A percentile compares a stretch with the other conserved stretches of the same genome.
Evolutionary conservation across 164 flowering plant genomes (phyloP).

Genomic region (Echeveria elegans): DNA sequence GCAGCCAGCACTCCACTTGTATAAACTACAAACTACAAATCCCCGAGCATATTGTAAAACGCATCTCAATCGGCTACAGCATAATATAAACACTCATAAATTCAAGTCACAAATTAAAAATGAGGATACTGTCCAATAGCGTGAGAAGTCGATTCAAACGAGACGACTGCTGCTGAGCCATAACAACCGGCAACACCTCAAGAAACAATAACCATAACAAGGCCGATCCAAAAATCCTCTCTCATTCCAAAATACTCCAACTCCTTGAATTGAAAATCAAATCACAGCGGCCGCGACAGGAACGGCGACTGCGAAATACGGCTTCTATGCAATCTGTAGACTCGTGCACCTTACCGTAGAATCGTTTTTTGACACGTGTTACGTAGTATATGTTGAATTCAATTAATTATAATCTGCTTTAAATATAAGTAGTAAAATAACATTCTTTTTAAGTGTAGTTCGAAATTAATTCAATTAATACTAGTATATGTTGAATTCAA

Average conservation of each 20-base stretch:
- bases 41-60: no score
- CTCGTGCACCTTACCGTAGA: no score
- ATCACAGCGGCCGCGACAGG: no score
- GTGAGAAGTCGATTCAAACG: slow-evolving; percentile 86
- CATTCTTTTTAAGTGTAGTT: no score
- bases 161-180: slow-evolving; percentile 82
- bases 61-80: not conserved
- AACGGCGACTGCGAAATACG: no score
- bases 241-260: slow-evolving; percentile 10
- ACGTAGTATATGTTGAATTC: no score
- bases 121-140: slow-evolving; percentile 80
- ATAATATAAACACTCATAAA: not conserved
- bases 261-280: not conserved
- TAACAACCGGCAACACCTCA: slow-evolving; percentile 13
- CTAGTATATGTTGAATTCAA: no score
- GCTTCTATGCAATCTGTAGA: no score
- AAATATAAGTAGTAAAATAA: no score
- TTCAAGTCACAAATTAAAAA: not conserved
- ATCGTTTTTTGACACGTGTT: no score
- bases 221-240: not conserved
- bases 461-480: no score
- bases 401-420: no score
- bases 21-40: not conserved
- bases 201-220: not conserved
- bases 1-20: not conserved